A percentile compares a stretch with the other conserved stretches of the same genome.
Evolutionary conservation across 495 filamentous ascomycete genomes (phyloP).

Genomic region (Aspergillus biplanus): DNA sequence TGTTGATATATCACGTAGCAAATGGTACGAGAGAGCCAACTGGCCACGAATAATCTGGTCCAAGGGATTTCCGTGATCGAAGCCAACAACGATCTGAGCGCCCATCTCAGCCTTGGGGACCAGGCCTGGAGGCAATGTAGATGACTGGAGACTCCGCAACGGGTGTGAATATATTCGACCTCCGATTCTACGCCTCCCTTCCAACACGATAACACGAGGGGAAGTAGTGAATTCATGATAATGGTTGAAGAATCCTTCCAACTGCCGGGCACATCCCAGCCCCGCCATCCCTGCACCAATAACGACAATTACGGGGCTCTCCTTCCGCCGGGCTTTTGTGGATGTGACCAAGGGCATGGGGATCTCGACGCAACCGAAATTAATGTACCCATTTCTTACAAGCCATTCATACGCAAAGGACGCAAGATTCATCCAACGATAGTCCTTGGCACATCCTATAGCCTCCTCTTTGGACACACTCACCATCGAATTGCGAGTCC

Average conservation of each 20-base stretch:
- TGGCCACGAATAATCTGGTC: constrained; percentile 90
- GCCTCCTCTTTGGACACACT: constrained; percentile 87
- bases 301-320: constrained; percentile 70
- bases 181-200: constrained; percentile 87
- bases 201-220: constrained; percentile 80
- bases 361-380: constrained; percentile 87
- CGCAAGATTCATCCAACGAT: constrained; percentile 88
- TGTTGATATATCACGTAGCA: constrained; percentile 80
- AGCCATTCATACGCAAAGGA: constrained; percentile 92
- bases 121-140: constrained; percentile 50
- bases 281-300: constrained; percentile 95
- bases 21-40: constrained; percentile 83
- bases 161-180: constrained; percentile 93
- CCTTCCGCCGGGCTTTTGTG: constrained; percentile 52
- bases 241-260: constrained; percentile 81
- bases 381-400: constrained; percentile 89
- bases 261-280: constrained; percentile 86
- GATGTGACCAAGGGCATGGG: constrained; percentile 43
- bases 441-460: constrained; percentile 86
- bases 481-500: constrained; percentile 87
- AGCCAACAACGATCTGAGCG: constrained; percentile 96
- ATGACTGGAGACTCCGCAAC: constrained; percentile 61
- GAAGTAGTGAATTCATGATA: constrained; percentile 66
- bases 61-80: constrained; percentile 91
- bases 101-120: constrained; percentile 92